Evolutionary conservation across 1,284 basidiomycete species (phyloP).

Genomic region (Cerioporus squamosus): DNA sequence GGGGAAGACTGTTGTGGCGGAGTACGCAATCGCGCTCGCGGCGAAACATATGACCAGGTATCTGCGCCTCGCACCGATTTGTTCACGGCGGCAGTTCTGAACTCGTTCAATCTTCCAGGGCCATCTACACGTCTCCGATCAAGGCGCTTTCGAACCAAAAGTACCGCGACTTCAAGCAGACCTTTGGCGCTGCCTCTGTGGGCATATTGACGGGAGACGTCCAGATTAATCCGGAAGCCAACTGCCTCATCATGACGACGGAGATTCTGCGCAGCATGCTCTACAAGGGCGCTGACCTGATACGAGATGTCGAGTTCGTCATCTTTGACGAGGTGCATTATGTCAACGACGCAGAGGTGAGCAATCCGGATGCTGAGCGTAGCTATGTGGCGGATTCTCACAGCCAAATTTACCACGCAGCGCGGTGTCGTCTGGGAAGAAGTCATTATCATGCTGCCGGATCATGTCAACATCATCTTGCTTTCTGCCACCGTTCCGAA

Average conservation of each 20-base stretch:
- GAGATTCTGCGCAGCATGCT: slow-evolving; percentile 99
- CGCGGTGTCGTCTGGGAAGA: slow-evolving; percentile 99
- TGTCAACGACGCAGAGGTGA: slow-evolving; percentile 97
- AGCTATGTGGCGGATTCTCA: no score
- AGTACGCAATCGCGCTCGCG: slow-evolving; percentile 97
- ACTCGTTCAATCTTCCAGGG: slow-evolving; percentile 50
- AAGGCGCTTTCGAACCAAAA: slow-evolving; percentile 99
- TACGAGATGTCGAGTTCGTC: slow-evolving; percentile 98
- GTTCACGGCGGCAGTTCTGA: slow-evolving; percentile 5
- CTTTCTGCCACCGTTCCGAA: slow-evolving; percentile 99
- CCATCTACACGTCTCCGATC: slow-evolving; percentile 99
- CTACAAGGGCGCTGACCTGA: slow-evolving; percentile 98
- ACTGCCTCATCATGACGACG: slow-evolving; percentile 98
- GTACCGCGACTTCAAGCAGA: slow-evolving; percentile 98
- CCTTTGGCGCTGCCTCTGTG: slow-evolving; percentile 90
- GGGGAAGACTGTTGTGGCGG: slow-evolving; percentile 99
- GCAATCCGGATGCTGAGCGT: slow-evolving; percentile 20
- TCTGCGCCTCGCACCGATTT: slow-evolving; percentile 19
- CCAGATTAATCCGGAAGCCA: slow-evolving; percentile 98
- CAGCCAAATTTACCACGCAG: slow-evolving; percentile 45
- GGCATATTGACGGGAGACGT: slow-evolving; percentile 99
- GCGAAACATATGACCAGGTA: slow-evolving; percentile 98
- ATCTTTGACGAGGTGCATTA: slow-evolving; percentile 99
- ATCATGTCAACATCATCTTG: slow-evolving; percentile 96
- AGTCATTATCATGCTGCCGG: slow-evolving; percentile 98